Percentiles rank a stretch among this genome's conserved stretches.
Conservation (phyloP, 768 basidiomycete species). For the Naematelia encephala region DNA sequence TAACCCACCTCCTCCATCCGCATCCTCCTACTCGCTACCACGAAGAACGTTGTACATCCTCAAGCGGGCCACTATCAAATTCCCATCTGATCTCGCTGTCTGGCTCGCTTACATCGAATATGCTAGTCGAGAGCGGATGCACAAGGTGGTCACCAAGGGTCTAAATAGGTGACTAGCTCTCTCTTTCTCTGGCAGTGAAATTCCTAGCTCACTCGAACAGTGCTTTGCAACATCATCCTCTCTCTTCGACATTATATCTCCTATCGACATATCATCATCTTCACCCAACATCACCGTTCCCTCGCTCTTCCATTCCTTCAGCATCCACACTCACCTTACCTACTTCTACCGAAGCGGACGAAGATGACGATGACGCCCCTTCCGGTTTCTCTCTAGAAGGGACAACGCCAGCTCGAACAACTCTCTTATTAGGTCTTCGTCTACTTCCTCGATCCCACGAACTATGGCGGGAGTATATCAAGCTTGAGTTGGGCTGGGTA, state of each 20-base stretch:
- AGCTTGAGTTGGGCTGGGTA: constrained; percentile 82
- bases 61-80: constrained; percentile 80
- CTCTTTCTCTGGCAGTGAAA: not conserved
- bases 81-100: constrained; percentile 78
- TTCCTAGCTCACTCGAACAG: constrained; percentile 51
- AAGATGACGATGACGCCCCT: constrained; percentile 14
- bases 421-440: constrained; percentile 81
- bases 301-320: constrained; percentile 32
- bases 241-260: constrained; percentile 71
- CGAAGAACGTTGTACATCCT: constrained; percentile 84
- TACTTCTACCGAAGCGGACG: constrained; percentile 12
- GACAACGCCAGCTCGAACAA: constrained; percentile 64
- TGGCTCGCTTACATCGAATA: constrained; percentile 88
- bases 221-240: constrained; percentile 82
- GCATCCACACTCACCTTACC: constrained; percentile 30
- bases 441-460: constrained; percentile 68
- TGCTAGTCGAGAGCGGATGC: constrained; percentile 74
- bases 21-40: constrained; percentile 81
- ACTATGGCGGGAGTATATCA: constrained; percentile 85
- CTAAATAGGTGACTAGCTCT: constrained; percentile 65
- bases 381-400: constrained; percentile 48
- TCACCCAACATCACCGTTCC: constrained; percentile 63
- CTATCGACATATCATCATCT: constrained; percentile 81
- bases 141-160: constrained; percentile 73
- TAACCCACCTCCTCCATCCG: constrained; percentile 57